Conservation (phyloP, 2,329 filamentous ascomycete species). For the Fusarium buharicum region DNA sequence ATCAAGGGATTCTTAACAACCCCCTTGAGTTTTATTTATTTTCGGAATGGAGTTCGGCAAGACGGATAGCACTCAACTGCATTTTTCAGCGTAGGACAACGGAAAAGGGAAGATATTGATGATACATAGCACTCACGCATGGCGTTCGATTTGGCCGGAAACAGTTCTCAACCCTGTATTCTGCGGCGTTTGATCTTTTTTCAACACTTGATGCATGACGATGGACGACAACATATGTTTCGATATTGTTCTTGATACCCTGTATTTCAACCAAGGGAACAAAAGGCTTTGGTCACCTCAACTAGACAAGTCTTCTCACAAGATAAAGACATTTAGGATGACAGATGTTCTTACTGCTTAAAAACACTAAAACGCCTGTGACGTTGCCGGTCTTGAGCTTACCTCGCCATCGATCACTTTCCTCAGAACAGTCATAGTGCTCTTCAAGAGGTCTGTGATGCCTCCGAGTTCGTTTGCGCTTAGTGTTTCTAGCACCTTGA, state of each 20-base stretch:
- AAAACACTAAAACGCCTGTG: constrained; percentile 9
- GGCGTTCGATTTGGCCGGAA: constrained; percentile 40
- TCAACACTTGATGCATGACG: constrained; percentile 44
- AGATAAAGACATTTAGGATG: neutral
- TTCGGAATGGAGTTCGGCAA: constrained; percentile 23
- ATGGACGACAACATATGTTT: constrained; percentile 22
- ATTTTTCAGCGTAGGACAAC: constrained; percentile 34
- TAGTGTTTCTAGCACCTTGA: constrained; percentile 76
- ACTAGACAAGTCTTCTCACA: constrained; percentile 44
- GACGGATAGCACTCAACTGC: constrained; percentile 49
- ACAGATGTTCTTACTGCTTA: neutral
- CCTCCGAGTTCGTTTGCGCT: constrained; percentile 72
- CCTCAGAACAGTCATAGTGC: constrained; percentile 81
- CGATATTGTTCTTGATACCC: constrained; percentile 48
- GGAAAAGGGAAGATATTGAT: constrained; percentile 10
- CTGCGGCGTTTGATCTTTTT: constrained; percentile 39
- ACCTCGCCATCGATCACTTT: constrained; percentile 53
- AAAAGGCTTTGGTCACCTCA: constrained; percentile 44
- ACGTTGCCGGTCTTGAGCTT: constrained; percentile 34
- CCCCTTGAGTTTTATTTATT: constrained; percentile 17
- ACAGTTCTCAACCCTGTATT: constrained; percentile 51
- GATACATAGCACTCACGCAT: constrained; percentile 22
- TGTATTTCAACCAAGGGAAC: constrained; percentile 49
- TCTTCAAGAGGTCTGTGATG: constrained; percentile 78
- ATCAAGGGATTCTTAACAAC: constrained; percentile 41